Evolutionary conservation across 108 stramenopile species (phyloP).

Genomic region (Skeletonema grethae): DNA sequence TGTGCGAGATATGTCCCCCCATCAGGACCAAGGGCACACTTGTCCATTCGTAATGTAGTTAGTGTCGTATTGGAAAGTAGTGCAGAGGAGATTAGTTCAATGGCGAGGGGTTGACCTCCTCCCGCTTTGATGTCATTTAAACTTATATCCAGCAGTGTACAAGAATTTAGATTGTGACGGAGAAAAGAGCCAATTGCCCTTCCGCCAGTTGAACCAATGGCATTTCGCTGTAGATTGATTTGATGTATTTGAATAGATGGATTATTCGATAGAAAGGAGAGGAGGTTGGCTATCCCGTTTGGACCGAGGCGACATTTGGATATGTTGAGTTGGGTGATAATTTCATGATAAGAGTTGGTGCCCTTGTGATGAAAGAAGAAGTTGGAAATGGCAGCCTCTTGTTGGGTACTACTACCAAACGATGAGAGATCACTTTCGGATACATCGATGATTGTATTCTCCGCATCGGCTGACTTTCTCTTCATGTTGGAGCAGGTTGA

Average conservation of each 20-base stretch:
- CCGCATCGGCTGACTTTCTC: background rate
- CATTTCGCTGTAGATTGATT: constrained; percentile 13
- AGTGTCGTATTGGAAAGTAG: constrained; percentile 1
- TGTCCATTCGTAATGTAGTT: constrained; percentile 8
- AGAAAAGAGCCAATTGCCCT: constrained; percentile 8
- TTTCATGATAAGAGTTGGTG: background rate
- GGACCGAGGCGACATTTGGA: constrained; percentile 20
- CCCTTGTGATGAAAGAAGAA: background rate
- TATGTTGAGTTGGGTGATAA: background rate
- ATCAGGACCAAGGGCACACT: constrained; percentile 18
- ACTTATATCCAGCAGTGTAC: constrained; percentile 6
- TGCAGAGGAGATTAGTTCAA: background rate
- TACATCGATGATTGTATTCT: background rate
- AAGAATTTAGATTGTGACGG: background rate
- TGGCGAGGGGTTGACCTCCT: background rate
- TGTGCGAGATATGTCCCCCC: constrained; percentile 12
- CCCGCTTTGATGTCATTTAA: constrained; percentile 24
- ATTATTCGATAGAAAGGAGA: constrained; percentile 1
- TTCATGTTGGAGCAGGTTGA: background rate
- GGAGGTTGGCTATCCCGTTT: constrained; percentile 1
- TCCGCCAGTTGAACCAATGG: constrained; percentile 10
- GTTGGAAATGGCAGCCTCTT: background rate
- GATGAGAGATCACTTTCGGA: background rate
- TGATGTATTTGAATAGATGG: background rate
- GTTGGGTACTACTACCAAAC: background rate